phyloP scores from a whole-genome alignment of 1,284 basidiomycete genomes.

The Melampsora americana region DNA sequence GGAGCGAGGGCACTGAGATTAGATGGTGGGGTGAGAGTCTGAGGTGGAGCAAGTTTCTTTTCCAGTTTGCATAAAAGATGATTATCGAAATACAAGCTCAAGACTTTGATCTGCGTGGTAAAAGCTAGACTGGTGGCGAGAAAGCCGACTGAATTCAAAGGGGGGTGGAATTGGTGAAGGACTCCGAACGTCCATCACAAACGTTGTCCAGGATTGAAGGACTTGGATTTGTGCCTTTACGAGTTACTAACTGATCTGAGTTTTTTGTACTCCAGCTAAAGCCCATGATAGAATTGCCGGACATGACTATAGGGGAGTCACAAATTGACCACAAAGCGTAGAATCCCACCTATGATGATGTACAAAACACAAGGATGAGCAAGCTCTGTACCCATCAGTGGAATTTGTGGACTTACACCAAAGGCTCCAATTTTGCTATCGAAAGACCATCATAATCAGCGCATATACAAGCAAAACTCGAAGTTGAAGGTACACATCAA shows the following conservation, averaged over 20 bases:
- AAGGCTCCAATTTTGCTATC: slow-evolving; percentile 82
- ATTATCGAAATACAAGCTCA: slow-evolving; percentile 77
- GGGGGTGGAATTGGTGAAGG: slow-evolving; percentile 73
- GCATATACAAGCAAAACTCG: slow-evolving; percentile 38
- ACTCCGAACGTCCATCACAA: slow-evolving; percentile 85
- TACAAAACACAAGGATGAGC: not conserved
- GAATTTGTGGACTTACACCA: slow-evolving; percentile 64
- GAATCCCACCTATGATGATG: slow-evolving; percentile 58
- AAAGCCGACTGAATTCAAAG: slow-evolving; percentile 83
- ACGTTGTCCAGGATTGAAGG: slow-evolving; percentile 70
- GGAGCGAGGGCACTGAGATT: slow-evolving; percentile 57
- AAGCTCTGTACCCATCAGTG: not conserved
- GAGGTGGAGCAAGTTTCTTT: slow-evolving; percentile 66
- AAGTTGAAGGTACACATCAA: not conserved
- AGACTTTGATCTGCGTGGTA: slow-evolving; percentile 73
- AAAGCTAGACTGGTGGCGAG: slow-evolving; percentile 90
- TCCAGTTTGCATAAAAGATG: slow-evolving; percentile 69
- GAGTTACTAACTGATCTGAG: slow-evolving; percentile 68
- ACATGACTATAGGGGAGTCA: slow-evolving; percentile 88
- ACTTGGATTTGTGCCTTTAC: slow-evolving; percentile 46
- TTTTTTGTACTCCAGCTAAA: slow-evolving; percentile 78
- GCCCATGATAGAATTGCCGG: slow-evolving; percentile 70
- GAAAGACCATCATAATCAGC: slow-evolving; percentile 57
- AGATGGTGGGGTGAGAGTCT: slow-evolving; percentile 62
- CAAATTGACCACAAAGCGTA: slow-evolving; percentile 59